phyloP scores from a whole-genome alignment of 345 rosid genomes.

The Gossypium sturtianum region DNA sequence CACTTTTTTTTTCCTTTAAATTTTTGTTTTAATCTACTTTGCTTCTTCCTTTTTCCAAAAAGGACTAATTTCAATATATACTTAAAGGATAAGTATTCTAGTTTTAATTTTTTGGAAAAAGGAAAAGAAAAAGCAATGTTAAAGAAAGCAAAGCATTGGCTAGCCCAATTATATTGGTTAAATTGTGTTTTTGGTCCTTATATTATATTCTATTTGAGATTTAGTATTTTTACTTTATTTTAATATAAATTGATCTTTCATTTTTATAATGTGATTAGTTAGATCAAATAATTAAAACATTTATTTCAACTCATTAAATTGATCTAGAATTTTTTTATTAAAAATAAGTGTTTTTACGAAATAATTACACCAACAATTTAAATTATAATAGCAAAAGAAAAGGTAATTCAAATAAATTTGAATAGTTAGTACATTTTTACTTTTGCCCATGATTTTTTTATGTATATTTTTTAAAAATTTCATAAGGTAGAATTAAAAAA shows the following conservation, averaged over 20 bases:
- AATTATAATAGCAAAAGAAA: no score
- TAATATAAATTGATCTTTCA: background rate
- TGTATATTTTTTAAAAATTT: no score
- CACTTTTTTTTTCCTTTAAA: background rate
- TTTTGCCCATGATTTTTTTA: no score
- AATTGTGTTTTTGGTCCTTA: background rate
- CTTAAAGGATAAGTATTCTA: background rate
- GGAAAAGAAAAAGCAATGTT: background rate
- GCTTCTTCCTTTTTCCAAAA: background rate
- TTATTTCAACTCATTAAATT: no score
- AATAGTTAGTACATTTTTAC: no score
- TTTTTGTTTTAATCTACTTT: conserved; percentile 1
- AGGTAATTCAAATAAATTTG: no score
- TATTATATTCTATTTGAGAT: background rate
- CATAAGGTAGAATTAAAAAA: no score
- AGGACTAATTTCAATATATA: background rate
- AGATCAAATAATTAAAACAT: no score
- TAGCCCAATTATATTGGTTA: background rate
- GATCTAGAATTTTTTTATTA: no score
- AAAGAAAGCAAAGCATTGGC: background rate
- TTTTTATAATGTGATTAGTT: background rate
- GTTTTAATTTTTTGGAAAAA: background rate
- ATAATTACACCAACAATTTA: no score
- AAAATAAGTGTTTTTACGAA: no score
- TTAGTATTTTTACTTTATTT: background rate